phyloP scores from a whole-genome alignment of 2,329 filamentous ascomycete genomes.

The Amylocarpus encephaloides region DNA sequence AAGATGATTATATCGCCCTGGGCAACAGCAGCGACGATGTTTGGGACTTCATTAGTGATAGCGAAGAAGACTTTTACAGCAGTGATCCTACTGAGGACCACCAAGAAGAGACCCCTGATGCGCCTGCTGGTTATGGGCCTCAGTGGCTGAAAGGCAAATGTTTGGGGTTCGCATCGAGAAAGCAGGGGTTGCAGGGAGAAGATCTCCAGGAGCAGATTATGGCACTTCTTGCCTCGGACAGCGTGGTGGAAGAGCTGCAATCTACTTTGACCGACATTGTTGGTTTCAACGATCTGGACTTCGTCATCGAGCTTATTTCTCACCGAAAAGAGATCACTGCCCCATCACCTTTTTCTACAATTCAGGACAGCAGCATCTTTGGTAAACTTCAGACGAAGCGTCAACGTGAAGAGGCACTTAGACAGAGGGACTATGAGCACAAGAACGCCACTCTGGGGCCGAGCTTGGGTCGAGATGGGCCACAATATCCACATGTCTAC shows the following conservation, averaged over 20 bases:
- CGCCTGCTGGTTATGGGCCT: conserved; percentile 41
- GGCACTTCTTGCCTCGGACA: conserved; percentile 62
- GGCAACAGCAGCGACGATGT: conserved; percentile 70
- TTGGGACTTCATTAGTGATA: conserved; percentile 85
- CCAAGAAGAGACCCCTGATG: conserved; percentile 33
- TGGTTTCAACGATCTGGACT: conserved; percentile 87
- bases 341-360: conserved; percentile 33
- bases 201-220: conserved; percentile 74
- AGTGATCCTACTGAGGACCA: conserved; percentile 56
- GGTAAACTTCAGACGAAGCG: conserved; percentile 63
- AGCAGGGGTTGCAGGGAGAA: conserved; percentile 59
- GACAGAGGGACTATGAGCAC: conserved; percentile 71
- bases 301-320: conserved; percentile 83
- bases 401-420: conserved; percentile 73
- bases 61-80: conserved; percentile 54
- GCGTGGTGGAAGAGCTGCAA: conserved; percentile 79
- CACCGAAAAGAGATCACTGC: conserved; percentile 64
- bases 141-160: conserved; percentile 71
- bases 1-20: conserved; percentile 49
- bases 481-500: conserved; percentile 91
- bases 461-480: conserved; percentile 62
- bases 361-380: conserved; percentile 38
- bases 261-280: conserved; percentile 83
- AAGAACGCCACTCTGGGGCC: conserved; percentile 69
- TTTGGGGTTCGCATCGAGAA: conserved; percentile 54